Evolutionary conservation across 2,329 filamentous ascomycete genomes (phyloP), one percentile per base, ranked within the genome.

Genomic region (Pleurostoma richardsiae): DNA sequence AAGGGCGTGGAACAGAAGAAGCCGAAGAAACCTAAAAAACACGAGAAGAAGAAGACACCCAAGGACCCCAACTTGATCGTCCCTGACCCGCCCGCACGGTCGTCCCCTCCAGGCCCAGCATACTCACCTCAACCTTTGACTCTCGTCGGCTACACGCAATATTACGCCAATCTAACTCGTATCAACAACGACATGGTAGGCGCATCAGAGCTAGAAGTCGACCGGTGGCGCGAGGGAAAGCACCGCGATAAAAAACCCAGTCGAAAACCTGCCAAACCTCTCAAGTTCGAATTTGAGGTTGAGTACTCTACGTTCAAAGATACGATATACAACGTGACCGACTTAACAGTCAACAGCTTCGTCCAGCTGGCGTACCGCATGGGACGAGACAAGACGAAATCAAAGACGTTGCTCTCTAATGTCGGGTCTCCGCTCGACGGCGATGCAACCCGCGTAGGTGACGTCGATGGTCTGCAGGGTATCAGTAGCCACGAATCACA

Each of bases 101-200:
- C 79, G 2, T 69, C 85, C 6, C 81, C 82, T 5, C 92, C 92
- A 0, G 94, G 94, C 0, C 94, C 94, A 1, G 94, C 89, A 6
- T 97, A 99, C 66, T 90, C 85, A 26, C 83, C 86, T 6, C 94
- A 99, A 62, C 73, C 88, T 0, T 73, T 97, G 36, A 88, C 89
- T 0, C 73, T 91, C 51, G 76, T 86, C 3, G 83, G 88, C 4
- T 96, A 90, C 65, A 90, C 83, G 4, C 94, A 99, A 59, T 96
- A 95, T 65, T 96, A 83, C 65, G 90, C 92, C 50, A 99, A 99
- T 63, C 71, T 99, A n/a, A 97, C 92, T 0, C 71, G 81, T 49
- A 85, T 96, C 67, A 95, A 97, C 68, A 88, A 90, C 56, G 80
- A 87, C 49, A 75, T 83, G 2, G 53, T 66, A 5, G 59, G 63